These are phyloP conservation scores for Brassica incana DNA, from an alignment of 345 rosid genomes.

Conservation along the genomic window DNA sequence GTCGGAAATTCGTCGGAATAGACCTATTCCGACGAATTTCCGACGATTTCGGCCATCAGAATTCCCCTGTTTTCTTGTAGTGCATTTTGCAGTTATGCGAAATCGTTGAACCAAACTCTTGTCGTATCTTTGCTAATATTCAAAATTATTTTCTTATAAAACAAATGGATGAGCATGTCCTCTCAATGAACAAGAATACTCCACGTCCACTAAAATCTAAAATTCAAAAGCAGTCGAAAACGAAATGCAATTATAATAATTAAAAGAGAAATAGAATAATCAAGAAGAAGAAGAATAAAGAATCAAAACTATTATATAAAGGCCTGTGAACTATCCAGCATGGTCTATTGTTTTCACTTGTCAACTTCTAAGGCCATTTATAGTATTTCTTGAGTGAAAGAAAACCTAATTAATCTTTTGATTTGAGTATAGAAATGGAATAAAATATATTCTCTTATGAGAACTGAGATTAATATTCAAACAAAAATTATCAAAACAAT, in stretches of 20 bases:
- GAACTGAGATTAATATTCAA: neutral
- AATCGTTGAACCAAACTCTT: conserved; percentile 33
- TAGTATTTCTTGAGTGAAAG: conserved; percentile 56
- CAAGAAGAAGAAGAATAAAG: conserved; percentile 38
- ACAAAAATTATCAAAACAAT: neutral
- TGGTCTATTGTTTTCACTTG: conserved; percentile 38
- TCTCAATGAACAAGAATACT: conserved; percentile 23
- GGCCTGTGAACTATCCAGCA: conserved; percentile 30
- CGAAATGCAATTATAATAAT: conserved; percentile 21
- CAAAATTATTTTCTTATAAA: conserved; percentile 11
- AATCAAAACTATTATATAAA: neutral
- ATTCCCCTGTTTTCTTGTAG: no score
- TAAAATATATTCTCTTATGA: neutral
- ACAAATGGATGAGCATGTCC: conserved; percentile 10
- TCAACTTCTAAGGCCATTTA: conserved; percentile 33
- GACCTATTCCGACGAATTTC: no score
- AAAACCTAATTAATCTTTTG: conserved; percentile 33
- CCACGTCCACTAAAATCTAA: conserved; percentile 47
- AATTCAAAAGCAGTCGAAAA: conserved; percentile 27
- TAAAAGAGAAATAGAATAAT: conserved; percentile 5
- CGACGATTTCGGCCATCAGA: no score
- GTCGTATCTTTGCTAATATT: conserved; percentile 24
- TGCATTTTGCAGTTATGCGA: conserved; percentile 3
- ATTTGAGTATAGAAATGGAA: neutral
- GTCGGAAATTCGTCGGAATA: no score